Evolutionary conservation across 257 asterid genomes (phyloP), one percentile per base, ranked within the genome.

Genomic region (Gardenia jasminoides): DNA sequence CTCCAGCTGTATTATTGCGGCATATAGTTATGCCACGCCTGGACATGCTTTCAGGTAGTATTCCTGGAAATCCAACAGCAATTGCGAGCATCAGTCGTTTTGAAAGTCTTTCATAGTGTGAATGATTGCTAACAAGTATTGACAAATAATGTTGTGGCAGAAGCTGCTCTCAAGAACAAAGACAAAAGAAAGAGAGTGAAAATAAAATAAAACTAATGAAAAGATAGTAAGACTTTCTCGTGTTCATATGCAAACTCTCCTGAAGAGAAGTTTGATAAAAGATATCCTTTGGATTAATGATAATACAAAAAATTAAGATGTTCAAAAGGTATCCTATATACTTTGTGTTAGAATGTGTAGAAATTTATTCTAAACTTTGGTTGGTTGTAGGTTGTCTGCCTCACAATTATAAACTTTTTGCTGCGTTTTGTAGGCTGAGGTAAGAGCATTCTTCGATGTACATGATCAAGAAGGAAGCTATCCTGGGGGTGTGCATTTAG

Each of bases 381-480:
- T 16, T 67, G 36, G 6, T 22, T 50, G 56, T 50, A 15, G 58
- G n/a, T 52, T 54, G 8, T 43, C 17, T 41, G 65, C 48, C 44
- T 11, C 26, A 36, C 72, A 62, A 15, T 28, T 36, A 52, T 39
- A 31, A 36, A 44, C 70, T 3, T 3, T 9, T 33, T 24, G 50
- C 26, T 41, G 68, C 46, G 19, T 69, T 28, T 77, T 12, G 77
- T 81, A 91, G 97, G 91, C 89, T 69, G 94, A 91, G 88, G 80
- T 91, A 78, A 89, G 84, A 75, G 93, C 97, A 70, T 91, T 91
- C 89, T 91, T 91, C 66, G 97, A 90, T 74, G 97, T 91, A 47
- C 94, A 91, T 48, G 97, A 90, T 82, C 93, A 88, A 87, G 97
- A 91, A 88, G 97, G 97, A 71, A 91, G 94, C 85, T 80, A 83